Evolutionary conservation across 192 early-diverging fungal genomes (phyloP), one percentile per base, ranked within the genome.

Genomic region (Mortierella alpina): DNA sequence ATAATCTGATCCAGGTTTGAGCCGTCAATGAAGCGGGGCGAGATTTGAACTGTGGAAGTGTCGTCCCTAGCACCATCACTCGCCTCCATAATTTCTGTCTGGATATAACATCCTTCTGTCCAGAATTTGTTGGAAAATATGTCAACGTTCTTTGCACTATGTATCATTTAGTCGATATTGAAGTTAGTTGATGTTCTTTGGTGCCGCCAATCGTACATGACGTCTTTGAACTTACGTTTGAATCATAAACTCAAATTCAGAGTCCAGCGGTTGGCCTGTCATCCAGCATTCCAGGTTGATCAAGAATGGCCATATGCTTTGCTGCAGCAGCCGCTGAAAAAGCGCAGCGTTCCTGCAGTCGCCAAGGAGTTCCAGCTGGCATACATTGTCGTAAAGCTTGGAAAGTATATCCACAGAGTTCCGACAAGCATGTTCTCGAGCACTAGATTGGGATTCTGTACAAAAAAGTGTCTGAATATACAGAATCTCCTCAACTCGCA

Each of bases 241-340:
- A 8, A 80, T 66, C 57, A 80, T 54, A 10, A 72, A 80, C n/a
- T 80, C 77, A 13, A 18, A 52, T 18, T 63, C 60, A 5, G 70
- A 68, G n/a, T 72, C 70, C 0, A 72, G 66, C 50, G 59, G 53
- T 11, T 57, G 46, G 14, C 77, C 77, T 2, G 70, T 62, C 12
- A 80, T 65, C 77, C 77, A 80, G 12, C 63, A 68, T 39, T 72
- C 77, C 14, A 72, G 47, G 59, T 72, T 68, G n/a, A 61, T 23
- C 40, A 80, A 44, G 17, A 80, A 66, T 31, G 77, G 77, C 15
- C 15, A 14, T 18, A 80, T 72, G 39, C 70, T 67, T 44, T 68
- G 58, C 8, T 72, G 63, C 7, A 80, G 31, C 45, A 80, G 39
- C 12, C 70, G 65, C 5, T 63, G 42, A 54, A 72, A 72, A 14